These are phyloP conservation scores for Ehretia macrophylla DNA, from an alignment of 257 asterid species.

Conservation along the genomic window DNA sequence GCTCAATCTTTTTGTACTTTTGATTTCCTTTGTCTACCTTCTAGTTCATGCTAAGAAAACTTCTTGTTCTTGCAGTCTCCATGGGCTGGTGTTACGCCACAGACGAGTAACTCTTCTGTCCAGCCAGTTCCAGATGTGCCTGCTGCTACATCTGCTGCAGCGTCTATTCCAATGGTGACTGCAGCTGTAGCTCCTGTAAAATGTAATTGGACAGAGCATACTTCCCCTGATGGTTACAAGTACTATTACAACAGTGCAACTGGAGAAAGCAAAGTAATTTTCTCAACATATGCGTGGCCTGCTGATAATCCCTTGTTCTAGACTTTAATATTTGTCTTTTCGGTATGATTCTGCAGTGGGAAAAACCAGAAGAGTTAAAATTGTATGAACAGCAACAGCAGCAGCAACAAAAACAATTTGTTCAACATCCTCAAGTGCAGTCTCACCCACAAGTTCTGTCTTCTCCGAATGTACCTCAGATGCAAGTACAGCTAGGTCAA, in stretches of 20 bases:
- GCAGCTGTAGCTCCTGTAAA: slow-evolving; percentile 25
- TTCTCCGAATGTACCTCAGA: slow-evolving; percentile 46
- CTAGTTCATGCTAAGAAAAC: not conserved
- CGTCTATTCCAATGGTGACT: slow-evolving; percentile 25
- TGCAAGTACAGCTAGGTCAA: slow-evolving; percentile 59
- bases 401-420: slow-evolving; percentile 42
- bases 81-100: slow-evolving; percentile 57
- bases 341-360: slow-evolving; percentile 57
- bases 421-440: slow-evolving; percentile 46
- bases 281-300: slow-evolving; percentile 6
- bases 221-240: slow-evolving; percentile 88
- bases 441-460: slow-evolving; percentile 47
- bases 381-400: slow-evolving; percentile 55
- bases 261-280: slow-evolving; percentile 91
- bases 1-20: not conserved
- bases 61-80: slow-evolving; percentile 38
- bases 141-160: slow-evolving; percentile 30
- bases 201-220: slow-evolving; percentile 91
- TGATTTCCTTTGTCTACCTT: not conserved
- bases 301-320: not conserved
- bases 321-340: not conserved
- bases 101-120: slow-evolving; percentile 31
- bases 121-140: slow-evolving; percentile 42
- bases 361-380: slow-evolving; percentile 81
- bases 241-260: slow-evolving; percentile 77